These are phyloP conservation scores for Xerocomellus intermedius DNA, from an alignment of 768 basidiomycete species.

Conservation along the genomic window DNA sequence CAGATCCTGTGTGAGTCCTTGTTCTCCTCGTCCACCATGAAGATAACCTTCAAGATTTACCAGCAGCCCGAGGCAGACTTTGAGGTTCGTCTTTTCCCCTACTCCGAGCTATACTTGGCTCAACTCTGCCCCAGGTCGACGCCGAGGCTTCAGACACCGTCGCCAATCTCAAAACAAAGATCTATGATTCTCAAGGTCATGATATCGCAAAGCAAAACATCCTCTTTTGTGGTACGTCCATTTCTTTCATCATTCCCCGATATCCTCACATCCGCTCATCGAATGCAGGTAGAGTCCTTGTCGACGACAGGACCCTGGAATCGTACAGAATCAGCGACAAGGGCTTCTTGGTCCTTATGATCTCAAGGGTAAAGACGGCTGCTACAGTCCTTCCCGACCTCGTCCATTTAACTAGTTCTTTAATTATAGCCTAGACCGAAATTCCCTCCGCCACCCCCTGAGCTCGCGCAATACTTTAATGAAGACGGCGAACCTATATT, in stretches of 20 bases:
- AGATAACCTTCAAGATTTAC: constrained; percentile 4
- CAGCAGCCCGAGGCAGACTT: neutral
- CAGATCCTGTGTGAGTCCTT: neutral
- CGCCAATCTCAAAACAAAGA: constrained; percentile 4
- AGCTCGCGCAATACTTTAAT: no score
- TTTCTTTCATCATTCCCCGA: neutral
- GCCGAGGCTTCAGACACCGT: constrained; percentile 6
- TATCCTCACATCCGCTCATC: neutral
- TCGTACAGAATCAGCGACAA: neutral
- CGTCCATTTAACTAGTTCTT: neutral
- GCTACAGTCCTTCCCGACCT: no score
- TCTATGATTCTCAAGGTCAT: neutral
- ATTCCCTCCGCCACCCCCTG: no score
- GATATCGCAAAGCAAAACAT: neutral
- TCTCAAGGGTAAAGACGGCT: neutral
- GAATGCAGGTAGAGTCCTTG: neutral
- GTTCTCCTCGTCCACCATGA: constrained; percentile 5
- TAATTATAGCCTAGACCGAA: neutral
- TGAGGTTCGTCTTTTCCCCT: neutral
- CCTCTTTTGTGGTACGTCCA: neutral
- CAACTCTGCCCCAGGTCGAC: neutral
- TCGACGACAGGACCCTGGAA: constrained; percentile 1
- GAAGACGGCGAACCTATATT: neutral
- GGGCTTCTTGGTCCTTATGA: neutral
- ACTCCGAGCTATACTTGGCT: neutral